Conservation (phyloP, 164 flowering plant genomes). For the Brasenia schreberi region DNA sequence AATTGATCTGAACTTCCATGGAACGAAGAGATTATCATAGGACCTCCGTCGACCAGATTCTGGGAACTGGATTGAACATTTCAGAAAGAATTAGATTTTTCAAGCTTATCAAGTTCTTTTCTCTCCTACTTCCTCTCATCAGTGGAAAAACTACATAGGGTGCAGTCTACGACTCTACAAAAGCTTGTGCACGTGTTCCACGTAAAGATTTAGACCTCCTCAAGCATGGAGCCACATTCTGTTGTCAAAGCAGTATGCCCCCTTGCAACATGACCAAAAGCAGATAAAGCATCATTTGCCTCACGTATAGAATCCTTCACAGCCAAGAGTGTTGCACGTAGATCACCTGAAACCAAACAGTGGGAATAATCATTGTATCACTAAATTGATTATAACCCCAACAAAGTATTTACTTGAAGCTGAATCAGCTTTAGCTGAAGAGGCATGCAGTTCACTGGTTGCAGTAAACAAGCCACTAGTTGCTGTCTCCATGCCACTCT, state of each 20-base stretch:
- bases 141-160: too few species aligned
- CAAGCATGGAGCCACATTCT: constrained; percentile 98
- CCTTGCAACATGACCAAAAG: constrained; percentile 49
- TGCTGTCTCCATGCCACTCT: constrained; percentile 78
- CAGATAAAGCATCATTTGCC: constrained; percentile 60
- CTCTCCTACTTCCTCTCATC: too few species aligned
- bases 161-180: too few species aligned
- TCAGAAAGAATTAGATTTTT: too few species aligned
- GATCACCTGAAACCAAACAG: constrained; percentile 40
- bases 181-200: not conserved
- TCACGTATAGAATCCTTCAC: constrained; percentile 83
- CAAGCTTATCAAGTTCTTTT: too few species aligned
- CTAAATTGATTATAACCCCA: not conserved
- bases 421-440: constrained; percentile 67
- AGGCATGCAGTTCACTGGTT: constrained; percentile 56
- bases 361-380: not conserved
- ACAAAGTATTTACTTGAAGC: constrained; percentile 54
- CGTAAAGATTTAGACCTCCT: constrained; percentile 50
- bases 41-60: too few species aligned
- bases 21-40: too few species aligned
- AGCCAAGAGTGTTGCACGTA: constrained; percentile 61
- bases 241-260: constrained; percentile 90
- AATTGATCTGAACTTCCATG: too few species aligned
- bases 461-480: constrained; percentile 57
- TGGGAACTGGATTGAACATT: too few species aligned